Conservation (phyloP, 139 green algal genomes). For the Closterium sp. region DNA sequence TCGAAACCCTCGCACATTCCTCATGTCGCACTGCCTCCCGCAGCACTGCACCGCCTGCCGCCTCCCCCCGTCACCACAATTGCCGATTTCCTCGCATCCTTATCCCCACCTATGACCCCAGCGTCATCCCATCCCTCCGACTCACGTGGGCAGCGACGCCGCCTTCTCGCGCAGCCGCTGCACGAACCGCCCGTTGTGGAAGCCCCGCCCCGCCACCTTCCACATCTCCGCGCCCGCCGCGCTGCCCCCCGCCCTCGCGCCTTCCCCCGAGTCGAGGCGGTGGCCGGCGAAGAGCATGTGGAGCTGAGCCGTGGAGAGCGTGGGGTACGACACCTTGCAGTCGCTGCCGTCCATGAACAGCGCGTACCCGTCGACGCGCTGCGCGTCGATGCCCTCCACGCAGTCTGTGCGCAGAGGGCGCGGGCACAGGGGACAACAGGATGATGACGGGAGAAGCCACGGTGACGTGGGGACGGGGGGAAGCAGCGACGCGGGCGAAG, state of each 20-base stretch:
- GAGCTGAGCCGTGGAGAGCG: background rate
- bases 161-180: slow-evolving; percentile 76
- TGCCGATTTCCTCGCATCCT: too few species aligned
- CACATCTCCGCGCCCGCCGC: slow-evolving; percentile 1
- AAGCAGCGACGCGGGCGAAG: too few species aligned
- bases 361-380: slow-evolving; percentile 92
- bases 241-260: too few species aligned
- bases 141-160: slow-evolving; percentile 35
- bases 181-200: slow-evolving; percentile 96
- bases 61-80: too few species aligned
- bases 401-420: slow-evolving; percentile 56
- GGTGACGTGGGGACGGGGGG: too few species aligned
- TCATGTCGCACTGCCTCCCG: too few species aligned
- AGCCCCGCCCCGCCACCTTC: slow-evolving; percentile 80
- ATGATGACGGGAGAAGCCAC: too few species aligned
- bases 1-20: too few species aligned
- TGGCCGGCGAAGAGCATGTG: background rate
- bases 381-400: slow-evolving; percentile 83
- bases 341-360: slow-evolving; percentile 86
- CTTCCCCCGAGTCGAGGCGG: background rate
- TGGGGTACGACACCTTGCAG: slow-evolving; percentile 79
- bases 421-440: too few species aligned
- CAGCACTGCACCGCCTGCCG: too few species aligned
- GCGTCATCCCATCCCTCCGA: background rate
- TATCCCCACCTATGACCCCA: background rate